Conservation (phyloP, 345 rosid species). For the Cardamine chenopodiifolia region DNA sequence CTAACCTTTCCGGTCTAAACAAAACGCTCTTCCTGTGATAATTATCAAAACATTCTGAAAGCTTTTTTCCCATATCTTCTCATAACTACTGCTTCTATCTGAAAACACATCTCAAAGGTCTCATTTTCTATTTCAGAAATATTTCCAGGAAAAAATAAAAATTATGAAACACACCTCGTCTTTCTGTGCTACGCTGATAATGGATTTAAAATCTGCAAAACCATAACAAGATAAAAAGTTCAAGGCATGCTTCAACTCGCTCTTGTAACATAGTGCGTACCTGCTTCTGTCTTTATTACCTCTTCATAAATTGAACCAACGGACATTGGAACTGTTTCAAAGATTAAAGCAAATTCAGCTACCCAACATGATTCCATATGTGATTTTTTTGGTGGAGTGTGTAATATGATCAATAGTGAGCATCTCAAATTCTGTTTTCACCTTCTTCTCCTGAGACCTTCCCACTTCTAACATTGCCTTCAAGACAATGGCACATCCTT, state of each 20-base stretch:
- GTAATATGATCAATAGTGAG: constrained; percentile 28
- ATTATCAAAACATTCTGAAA: constrained; percentile 72
- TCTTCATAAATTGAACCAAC: constrained; percentile 73
- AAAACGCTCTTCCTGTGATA: constrained; percentile 52
- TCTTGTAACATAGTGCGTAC: constrained; percentile 74
- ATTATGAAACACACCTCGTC: constrained; percentile 61
- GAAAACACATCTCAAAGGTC: constrained; percentile 17
- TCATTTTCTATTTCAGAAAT: constrained; percentile 22
- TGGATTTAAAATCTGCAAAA: constrained; percentile 66
- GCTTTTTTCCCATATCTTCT: constrained; percentile 75
- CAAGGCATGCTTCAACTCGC: constrained; percentile 65
- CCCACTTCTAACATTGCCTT: constrained; percentile 80
- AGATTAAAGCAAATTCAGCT: neutral
- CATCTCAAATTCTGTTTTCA: constrained; percentile 49
- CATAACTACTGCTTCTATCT: constrained; percentile 76
- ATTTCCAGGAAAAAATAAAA: neutral
- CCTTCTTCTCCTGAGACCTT: constrained; percentile 69
- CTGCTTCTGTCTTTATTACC: constrained; percentile 75
- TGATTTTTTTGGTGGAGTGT: neutral
- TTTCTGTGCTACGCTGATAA: constrained; percentile 67
- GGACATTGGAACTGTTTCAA: constrained; percentile 58
- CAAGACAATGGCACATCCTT: constrained; percentile 69
- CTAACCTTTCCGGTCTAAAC: constrained; percentile 82
- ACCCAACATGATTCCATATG: neutral
- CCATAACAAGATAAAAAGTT: neutral